These are phyloP conservation scores for Tolypocladium paradoxum DNA, from an alignment of 2,329 filamentous ascomycete species.

Conservation along the genomic window DNA sequence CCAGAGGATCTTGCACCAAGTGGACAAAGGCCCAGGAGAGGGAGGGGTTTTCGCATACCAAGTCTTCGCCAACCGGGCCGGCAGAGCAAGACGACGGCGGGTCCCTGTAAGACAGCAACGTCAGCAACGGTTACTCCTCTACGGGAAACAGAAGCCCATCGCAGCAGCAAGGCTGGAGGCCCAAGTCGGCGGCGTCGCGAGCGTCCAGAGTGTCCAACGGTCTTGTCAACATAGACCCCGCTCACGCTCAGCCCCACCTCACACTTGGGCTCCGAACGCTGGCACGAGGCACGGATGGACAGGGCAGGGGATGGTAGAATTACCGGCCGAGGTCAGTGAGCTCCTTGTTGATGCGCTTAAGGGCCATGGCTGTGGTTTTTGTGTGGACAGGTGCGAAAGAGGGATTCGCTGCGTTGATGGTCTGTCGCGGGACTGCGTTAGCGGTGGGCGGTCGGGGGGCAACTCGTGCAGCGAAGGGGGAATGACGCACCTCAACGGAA, in stretches of 20 bases:
- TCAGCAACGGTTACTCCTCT: conserved; percentile 9
- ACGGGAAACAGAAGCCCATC: background rate
- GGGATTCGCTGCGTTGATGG: conserved; percentile 11
- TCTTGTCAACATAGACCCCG: conserved; percentile 19
- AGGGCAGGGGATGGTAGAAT: conserved; percentile 21
- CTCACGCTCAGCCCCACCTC: conserved; percentile 26
- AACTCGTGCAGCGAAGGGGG: conserved; percentile 8
- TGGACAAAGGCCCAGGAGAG: conserved; percentile 5
- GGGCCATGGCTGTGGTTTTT: conserved; percentile 52
- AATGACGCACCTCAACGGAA: conserved; percentile 16
- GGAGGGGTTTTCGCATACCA: conserved; percentile 55
- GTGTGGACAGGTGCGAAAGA: conserved; percentile 11
- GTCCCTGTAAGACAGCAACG: conserved; percentile 50
- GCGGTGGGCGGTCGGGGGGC: conserved; percentile 7
- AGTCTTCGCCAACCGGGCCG: conserved; percentile 90
- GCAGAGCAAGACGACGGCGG: conserved; percentile 98
- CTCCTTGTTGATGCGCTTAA: conserved; percentile 94
- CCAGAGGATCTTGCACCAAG: background rate
- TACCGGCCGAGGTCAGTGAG: conserved; percentile 84
- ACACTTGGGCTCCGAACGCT: conserved; percentile 17
- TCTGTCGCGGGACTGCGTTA: conserved; percentile 16
- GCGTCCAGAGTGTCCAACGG: conserved; percentile 6
- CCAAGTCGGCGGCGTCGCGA: conserved; percentile 3
- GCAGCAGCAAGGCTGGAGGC: background rate
- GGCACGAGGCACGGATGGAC: conserved; percentile 6